Conservation (phyloP, 768 basidiomycete species). For the Boletus sensibilis region DNA sequence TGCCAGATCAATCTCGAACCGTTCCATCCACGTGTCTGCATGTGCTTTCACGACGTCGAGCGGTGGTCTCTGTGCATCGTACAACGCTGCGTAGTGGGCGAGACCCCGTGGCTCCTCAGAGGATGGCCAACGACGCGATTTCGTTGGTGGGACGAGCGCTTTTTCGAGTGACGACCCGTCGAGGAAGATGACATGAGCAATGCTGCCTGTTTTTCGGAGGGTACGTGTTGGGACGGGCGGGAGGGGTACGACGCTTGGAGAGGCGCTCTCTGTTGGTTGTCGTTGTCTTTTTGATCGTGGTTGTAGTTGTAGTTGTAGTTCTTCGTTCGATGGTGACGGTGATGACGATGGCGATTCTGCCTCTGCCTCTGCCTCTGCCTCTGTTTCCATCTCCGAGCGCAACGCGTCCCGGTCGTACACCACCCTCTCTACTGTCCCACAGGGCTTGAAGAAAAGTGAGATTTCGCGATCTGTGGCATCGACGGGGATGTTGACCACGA, state of each 20-base stretch:
- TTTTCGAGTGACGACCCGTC: slow-evolving; percentile 70
- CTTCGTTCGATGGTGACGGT: slow-evolving; percentile 1
- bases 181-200: slow-evolving; percentile 71
- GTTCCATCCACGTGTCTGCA: slow-evolving; percentile 73
- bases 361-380: slow-evolving; percentile 19
- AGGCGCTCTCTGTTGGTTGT: slow-evolving; percentile 21
- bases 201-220: slow-evolving; percentile 59
- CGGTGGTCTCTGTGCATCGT: slow-evolving; percentile 70
- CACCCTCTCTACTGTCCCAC: slow-evolving; percentile 76
- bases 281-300: slow-evolving; percentile 36
- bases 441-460: slow-evolving; percentile 68
- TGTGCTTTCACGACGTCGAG: slow-evolving; percentile 72
- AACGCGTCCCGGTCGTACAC: slow-evolving; percentile 54
- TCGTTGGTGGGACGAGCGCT: slow-evolving; percentile 51
- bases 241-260: slow-evolving; percentile 60
- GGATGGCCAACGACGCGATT: slow-evolving; percentile 65
- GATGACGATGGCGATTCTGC: not conserved
- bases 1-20: slow-evolving; percentile 66
- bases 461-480: slow-evolving; percentile 85
- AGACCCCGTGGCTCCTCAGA: slow-evolving; percentile 65
- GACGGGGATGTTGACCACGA: slow-evolving; percentile 86
- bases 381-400: slow-evolving; percentile 25
- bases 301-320: slow-evolving; percentile 11
- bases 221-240: slow-evolving; percentile 53
- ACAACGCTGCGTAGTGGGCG: slow-evolving; percentile 63